Conservation (phyloP, 345 rosid species). For the Durio zibethinus region DNA sequence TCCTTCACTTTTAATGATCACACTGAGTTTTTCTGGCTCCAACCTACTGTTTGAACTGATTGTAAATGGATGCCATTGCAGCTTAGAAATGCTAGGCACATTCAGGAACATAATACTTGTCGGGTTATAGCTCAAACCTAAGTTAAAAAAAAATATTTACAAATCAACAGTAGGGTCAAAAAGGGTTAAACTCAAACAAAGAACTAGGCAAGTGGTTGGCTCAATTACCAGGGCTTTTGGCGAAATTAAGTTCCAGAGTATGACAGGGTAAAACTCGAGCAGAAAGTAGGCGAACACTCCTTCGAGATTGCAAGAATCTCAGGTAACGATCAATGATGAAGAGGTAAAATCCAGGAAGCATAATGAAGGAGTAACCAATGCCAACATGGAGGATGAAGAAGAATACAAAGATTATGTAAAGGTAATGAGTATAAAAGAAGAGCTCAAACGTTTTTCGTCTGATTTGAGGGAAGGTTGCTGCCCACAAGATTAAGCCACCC, state of each 20-base stretch:
- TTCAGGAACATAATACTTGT: slow-evolving; percentile 71
- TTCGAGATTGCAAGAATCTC: slow-evolving; percentile 59
- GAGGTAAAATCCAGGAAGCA: slow-evolving; percentile 66
- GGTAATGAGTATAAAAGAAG: slow-evolving; percentile 52
- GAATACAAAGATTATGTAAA: slow-evolving; percentile 43
- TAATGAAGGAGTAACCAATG: slow-evolving; percentile 39
- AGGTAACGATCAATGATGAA: slow-evolving; percentile 59
- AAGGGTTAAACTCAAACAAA: not conserved
- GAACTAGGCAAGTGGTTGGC: not conserved
- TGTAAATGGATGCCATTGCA: slow-evolving; percentile 96
- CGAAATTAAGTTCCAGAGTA: slow-evolving; percentile 51
- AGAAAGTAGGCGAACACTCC: slow-evolving; percentile 37
- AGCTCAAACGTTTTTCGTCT: slow-evolving; percentile 57
- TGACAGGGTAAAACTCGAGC: slow-evolving; percentile 52
- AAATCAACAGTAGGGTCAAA: not conserved
- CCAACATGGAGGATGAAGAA: slow-evolving; percentile 71
- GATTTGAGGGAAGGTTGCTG: slow-evolving; percentile 39
- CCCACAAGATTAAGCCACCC: slow-evolving; percentile 56
- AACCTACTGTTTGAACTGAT: slow-evolving; percentile 62
- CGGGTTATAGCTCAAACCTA: slow-evolving; percentile 64
- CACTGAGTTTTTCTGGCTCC: slow-evolving; percentile 63
- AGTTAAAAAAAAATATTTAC: not conserved
- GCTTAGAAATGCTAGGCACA: slow-evolving; percentile 67
- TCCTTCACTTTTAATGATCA: slow-evolving; percentile 68
- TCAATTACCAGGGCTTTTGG: slow-evolving; percentile 27